phyloP scores from a whole-genome alignment of 2,329 filamentous ascomycete genomes.

The Ceratocystis huliohia region DNA sequence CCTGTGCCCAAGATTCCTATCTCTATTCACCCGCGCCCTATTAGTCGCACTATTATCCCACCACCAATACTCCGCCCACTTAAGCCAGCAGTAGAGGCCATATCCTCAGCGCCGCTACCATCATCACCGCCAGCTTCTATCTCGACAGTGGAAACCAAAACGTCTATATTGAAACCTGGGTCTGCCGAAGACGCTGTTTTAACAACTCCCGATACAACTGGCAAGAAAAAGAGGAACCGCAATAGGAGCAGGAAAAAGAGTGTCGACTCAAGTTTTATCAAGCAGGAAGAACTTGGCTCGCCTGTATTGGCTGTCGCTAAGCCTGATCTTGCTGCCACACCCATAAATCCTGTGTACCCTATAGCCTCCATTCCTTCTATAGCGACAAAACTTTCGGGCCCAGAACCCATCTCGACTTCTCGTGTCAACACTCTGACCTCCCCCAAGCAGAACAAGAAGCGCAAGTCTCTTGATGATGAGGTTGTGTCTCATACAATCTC shows the following conservation, averaged over 20 bases:
- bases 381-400: neutral
- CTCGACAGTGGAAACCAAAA: neutral
- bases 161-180: neutral
- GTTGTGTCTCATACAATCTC: neutral
- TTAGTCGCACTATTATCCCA: neutral
- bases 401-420: neutral
- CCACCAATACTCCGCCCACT: neutral
- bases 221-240: neutral
- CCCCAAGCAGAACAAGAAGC: neutral
- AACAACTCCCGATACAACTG: neutral
- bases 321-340: neutral
- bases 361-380: neutral
- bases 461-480: neutral
- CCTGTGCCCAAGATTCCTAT: constrained; percentile 5
- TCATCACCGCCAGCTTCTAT: neutral
- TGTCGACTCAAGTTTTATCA: neutral
- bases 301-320: neutral
- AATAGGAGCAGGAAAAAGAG: neutral
- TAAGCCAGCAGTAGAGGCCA: neutral
- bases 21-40: neutral
- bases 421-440: neutral
- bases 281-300: neutral
- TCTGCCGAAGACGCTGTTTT: neutral
- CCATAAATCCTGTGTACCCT: neutral
- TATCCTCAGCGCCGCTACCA: neutral